These are phyloP conservation scores for Cystobasidium pallidum DNA, from an alignment of 1,284 basidiomycete species.

Conservation along the genomic window DNA sequence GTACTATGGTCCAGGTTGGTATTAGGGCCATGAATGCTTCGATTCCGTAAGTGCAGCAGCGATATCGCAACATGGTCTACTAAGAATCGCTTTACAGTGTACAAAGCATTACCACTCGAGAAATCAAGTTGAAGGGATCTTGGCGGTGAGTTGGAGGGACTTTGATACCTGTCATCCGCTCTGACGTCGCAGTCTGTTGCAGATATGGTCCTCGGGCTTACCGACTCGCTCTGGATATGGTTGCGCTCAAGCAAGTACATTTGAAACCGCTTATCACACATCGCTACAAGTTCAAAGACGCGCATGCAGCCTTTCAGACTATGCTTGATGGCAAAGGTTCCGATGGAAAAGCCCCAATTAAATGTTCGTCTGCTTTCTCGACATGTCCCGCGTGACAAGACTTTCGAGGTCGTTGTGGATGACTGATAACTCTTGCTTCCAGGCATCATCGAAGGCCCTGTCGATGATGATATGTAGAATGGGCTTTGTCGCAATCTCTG, in stretches of 20 bases:
- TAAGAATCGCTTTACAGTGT: constrained; percentile 51
- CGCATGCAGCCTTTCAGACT: constrained; percentile 62
- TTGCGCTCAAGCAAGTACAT: constrained; percentile 61
- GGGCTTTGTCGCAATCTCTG: too few relatives aligned
- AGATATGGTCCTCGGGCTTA: constrained; percentile 59
- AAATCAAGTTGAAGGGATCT: constrained; percentile 78
- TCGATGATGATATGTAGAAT: not conserved
- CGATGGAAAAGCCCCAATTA: constrained; percentile 62
- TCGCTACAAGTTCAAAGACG: constrained; percentile 60
- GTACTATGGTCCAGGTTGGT: constrained; percentile 69
- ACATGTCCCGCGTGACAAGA: too few relatives aligned
- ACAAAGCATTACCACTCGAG: constrained; percentile 68
- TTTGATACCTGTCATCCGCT: too few relatives aligned
- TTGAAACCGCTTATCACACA: constrained; percentile 62
- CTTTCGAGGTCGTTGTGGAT: too few relatives aligned
- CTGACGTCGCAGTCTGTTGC: too few relatives aligned
- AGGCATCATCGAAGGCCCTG: constrained; percentile 36
- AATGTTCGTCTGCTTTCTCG: constrained; percentile 50
- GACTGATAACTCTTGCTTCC: not conserved
- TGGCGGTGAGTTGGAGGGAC: too few relatives aligned
- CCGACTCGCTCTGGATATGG: constrained; percentile 63
- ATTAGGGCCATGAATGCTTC: constrained; percentile 57
- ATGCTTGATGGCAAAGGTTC: constrained; percentile 70
- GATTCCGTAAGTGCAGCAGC: constrained; percentile 53
- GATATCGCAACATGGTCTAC: not conserved